Percentiles rank a stretch among this genome's conserved stretches.
Conservation (phyloP, 768 basidiomycete genomes). For the Pulveroboletus sp. region DNA sequence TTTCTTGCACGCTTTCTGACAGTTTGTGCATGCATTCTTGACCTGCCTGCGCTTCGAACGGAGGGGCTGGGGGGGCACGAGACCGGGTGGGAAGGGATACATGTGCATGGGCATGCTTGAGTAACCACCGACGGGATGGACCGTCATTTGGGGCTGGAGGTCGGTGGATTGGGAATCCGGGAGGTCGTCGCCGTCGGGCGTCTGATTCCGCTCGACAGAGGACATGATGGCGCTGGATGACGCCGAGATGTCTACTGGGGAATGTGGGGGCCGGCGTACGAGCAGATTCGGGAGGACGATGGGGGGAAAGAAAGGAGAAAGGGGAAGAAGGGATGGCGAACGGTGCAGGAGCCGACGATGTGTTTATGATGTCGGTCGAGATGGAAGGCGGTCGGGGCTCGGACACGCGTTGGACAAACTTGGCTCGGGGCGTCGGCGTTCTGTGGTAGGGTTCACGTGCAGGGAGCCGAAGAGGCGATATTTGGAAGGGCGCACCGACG, state of each 20-base stretch:
- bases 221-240: constrained; percentile 31
- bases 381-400: constrained; percentile 32
- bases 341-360: constrained; percentile 26
- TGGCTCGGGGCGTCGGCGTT: constrained; percentile 28
- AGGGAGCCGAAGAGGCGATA: constrained; percentile 30
- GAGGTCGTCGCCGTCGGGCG: constrained; percentile 39
- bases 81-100: constrained; percentile 58
- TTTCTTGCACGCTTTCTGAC: constrained; percentile 89
- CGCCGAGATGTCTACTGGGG: constrained; percentile 19
- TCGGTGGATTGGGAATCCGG: constrained; percentile 30
- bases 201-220: constrained; percentile 37
- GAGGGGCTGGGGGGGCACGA: constrained; percentile 43
- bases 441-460: constrained; percentile 31
- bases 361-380: constrained; percentile 29
- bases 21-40: constrained; percentile 89
- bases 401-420: constrained; percentile 36
- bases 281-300: constrained; percentile 5
- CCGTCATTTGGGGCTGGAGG: constrained; percentile 46
- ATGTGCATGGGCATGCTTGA: constrained; percentile 60
- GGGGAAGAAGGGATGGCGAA: constrained; percentile 12
- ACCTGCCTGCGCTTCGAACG: constrained; percentile 82
- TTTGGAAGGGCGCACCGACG: constrained; percentile 13
- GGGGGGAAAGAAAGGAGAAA: constrained; percentile 2
- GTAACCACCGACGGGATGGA: constrained; percentile 46
- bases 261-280: constrained; percentile 24